Base-by-base conservation (phyloP, 208 protist species). In the Leishmania amazonensis region DNA sequence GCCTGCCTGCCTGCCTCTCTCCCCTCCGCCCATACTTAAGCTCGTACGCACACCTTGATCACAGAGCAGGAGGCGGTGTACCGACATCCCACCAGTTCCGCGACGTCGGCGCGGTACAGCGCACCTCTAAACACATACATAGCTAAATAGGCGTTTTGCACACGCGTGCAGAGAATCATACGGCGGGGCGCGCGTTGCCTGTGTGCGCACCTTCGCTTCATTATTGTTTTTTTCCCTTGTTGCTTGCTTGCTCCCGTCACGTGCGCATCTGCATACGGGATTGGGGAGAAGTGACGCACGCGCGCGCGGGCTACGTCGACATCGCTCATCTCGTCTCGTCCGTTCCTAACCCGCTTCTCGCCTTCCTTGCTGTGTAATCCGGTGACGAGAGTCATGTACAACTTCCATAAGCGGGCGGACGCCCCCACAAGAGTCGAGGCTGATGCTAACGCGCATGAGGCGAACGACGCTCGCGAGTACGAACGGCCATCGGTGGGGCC, bases 361-460 rank as follows among this genome's bases (percentile, higher is more conserved):
- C 73, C 28, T 62, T 57, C 54, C 54, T 35, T 40, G 3, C 28
- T 11, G 49, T 45, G 38, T 11, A 73, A 49, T 58, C 21, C 74
- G 45, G 35, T 76, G 19, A 42, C 21, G 67, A 72, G 21, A 19
- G 67, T 9, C 74, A 87, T 87, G 84, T 83, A 70, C 53, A 84
- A 65, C 38, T 82, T 82, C 35, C 76, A 87, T 47, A 85, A 84
- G 40, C 75, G 75, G 42, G 51, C n/a, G 31, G 64, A 72, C 67
- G 40, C 67, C 21, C 15, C 67, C 40, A 24, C 21, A 24, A n/a
- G 40, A n/a, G 35, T 57, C 49, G 73, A 42, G 21, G 71, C 47
- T n/a, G 47, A 75, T 24, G 47, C n/a, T 47, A 11, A 21, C 68
- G 67, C 67, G 67, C 40, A 72, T 11, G 15, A 38, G 3, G 53